Conservation (phyloP, 805 yeast species). For the Candida gorgasii region DNA sequence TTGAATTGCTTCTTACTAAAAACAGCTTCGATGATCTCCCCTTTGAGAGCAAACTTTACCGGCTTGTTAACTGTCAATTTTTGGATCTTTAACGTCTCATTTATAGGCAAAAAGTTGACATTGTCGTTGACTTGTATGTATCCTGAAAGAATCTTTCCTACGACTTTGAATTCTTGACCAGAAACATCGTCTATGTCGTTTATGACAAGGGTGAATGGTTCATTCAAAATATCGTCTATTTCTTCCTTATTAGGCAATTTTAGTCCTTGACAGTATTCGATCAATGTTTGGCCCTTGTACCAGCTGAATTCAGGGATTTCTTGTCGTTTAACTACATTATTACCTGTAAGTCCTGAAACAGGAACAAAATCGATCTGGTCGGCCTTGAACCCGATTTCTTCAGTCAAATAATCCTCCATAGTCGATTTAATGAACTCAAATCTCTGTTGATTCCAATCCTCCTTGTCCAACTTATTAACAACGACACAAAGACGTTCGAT, state of each 20-base stretch:
- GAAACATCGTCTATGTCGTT: constrained; percentile 58
- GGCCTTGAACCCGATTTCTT: constrained; percentile 51
- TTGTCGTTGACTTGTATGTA: constrained; percentile 70
- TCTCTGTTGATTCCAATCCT: constrained; percentile 55
- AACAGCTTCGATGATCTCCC: constrained; percentile 54
- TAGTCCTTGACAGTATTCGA: constrained; percentile 40
- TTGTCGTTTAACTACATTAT: constrained; percentile 55
- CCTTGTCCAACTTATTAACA: constrained; percentile 70
- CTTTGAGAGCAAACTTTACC: constrained; percentile 59
- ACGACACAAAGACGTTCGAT: constrained; percentile 60
- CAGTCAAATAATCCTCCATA: constrained; percentile 50
- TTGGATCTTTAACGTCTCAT: constrained; percentile 45
- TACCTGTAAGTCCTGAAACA: constrained; percentile 68
- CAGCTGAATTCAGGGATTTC: constrained; percentile 30
- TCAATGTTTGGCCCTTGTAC: constrained; percentile 49
- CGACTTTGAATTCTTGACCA: constrained; percentile 50
- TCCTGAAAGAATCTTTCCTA: constrained; percentile 72
- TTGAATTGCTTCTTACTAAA: constrained; percentile 49
- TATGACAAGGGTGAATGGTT: constrained; percentile 58
- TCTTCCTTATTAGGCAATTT: constrained; percentile 18
- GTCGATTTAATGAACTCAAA: constrained; percentile 52
- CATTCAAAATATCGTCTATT: constrained; percentile 24
- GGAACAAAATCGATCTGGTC: constrained; percentile 58
- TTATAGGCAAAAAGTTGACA: constrained; percentile 55
- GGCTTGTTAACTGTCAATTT: constrained; percentile 35